Conservation (phyloP, 305 asterid species). For the Fraxinus dipetala region DNA sequence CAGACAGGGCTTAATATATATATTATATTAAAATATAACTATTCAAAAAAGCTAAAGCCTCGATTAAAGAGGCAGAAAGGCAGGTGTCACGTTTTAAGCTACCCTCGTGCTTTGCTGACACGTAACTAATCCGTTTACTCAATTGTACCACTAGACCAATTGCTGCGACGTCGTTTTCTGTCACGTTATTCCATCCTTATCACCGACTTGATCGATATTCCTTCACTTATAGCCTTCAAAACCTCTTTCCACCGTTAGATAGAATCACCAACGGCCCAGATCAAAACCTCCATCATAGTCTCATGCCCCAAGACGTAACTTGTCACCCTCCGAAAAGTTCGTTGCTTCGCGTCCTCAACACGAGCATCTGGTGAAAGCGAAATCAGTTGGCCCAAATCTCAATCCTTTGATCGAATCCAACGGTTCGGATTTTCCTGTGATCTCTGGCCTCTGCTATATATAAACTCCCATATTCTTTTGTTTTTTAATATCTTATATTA, state of each 20-base stretch:
- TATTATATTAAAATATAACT: too few species aligned
- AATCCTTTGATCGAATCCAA: slow-evolving; percentile 19
- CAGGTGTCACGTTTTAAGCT: slow-evolving; percentile 44
- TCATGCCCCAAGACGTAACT: slow-evolving; percentile 27
- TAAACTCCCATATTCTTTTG: slow-evolving; percentile 11
- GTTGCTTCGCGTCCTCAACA: slow-evolving; percentile 22
- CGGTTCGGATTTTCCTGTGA: slow-evolving; percentile 29
- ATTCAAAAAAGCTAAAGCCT: background rate
- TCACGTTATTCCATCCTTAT: slow-evolving; percentile 39
- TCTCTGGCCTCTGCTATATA: slow-evolving; percentile 21
- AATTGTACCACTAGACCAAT: slow-evolving; percentile 10
- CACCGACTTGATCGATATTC: slow-evolving; percentile 25
- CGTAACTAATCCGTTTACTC: slow-evolving; percentile 44
- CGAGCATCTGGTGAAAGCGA: slow-evolving; percentile 48
- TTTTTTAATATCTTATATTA: background rate
- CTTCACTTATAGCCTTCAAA: background rate
- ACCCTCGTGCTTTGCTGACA: slow-evolving; percentile 42
- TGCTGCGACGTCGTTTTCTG: slow-evolving; percentile 30
- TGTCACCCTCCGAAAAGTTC: slow-evolving; percentile 2
- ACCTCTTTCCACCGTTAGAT: slow-evolving; percentile 26
- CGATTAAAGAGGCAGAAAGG: background rate
- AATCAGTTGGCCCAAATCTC: slow-evolving; percentile 35
- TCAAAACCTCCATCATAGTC: slow-evolving; percentile 21
- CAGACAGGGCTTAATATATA: too few species aligned
- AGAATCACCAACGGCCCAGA: slow-evolving; percentile 24